Evolutionary conservation across 805 yeast species (phyloP), one percentile per base, ranked within the genome.

Genomic region (Millerozyma miso): DNA sequence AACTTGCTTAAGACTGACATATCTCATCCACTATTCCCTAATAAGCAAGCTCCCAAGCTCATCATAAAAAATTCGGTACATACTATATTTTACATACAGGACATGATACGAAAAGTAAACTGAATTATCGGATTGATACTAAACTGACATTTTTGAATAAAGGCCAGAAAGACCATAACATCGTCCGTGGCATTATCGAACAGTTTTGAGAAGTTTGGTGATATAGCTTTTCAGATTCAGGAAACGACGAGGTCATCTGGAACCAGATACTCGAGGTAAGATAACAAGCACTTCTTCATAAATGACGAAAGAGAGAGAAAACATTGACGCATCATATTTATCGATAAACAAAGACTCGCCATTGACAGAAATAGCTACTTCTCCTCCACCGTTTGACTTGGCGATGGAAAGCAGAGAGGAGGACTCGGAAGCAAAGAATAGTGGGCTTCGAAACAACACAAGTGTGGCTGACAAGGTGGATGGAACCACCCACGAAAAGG

Each of bases 301-400:
- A 23, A 23, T 23, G 29, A 23, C 29, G 29, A 23, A 37, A 14
- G 23, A 32, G 34, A 13, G 17, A 13, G 17, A 32, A 15, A 32
- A 32, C 17, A 13, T 32, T 13, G 34, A 32, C 23, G 19, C 43
- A 15, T 39, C 48, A 26, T 47, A 44, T 32, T 29, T 40, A 33
- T 42, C 46, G 31, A 36, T 42, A 14, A 39, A 60, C 38, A 66
- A 62, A 43, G 72, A 67, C 37, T 63, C 71, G 7, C 73, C 73
- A 3, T 53, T 67, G 41, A 66, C 71, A 16, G 73, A 67, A 45
- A 62, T 67, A 39, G 70, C 64, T 31, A 66, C 70, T 4, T 66
- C 71, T 4, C 73, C 73, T 1, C 71, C 71, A 12, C 59, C 65
- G 1, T 62, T 64, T 32, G 65, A 62, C n/a, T 45, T 62, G 13